A percentile compares a stretch with the other conserved stretches of the same genome.
Conservation (phyloP, 495 filamentous ascomycete species). For the Aspergillus sclerotioniger region DNA sequence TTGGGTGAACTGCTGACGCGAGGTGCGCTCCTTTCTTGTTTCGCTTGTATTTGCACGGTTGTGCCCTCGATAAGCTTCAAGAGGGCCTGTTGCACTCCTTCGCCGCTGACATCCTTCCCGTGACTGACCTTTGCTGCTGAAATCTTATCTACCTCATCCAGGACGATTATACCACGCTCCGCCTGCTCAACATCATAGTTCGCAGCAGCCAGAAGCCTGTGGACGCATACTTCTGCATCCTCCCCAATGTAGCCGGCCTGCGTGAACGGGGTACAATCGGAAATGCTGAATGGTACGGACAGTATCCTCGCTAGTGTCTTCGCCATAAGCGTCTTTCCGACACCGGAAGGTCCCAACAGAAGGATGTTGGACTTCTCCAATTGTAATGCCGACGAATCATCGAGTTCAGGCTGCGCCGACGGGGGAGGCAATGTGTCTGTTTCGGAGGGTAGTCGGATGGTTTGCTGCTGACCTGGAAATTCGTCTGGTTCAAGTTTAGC, state of each 20-base stretch:
- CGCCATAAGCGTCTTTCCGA: slow-evolving; percentile 94
- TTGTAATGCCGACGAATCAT: slow-evolving; percentile 63
- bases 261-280: slow-evolving; percentile 95
- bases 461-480: slow-evolving; percentile 68
- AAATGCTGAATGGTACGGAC: slow-evolving; percentile 95
- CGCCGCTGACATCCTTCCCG: slow-evolving; percentile 83
- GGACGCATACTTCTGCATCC: slow-evolving; percentile 90
- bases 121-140: slow-evolving; percentile 67
- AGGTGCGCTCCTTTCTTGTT: slow-evolving; percentile 64
- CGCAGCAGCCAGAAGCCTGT: slow-evolving; percentile 82
- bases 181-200: slow-evolving; percentile 84
- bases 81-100: slow-evolving; percentile 94
- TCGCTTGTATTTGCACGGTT: slow-evolving; percentile 79
- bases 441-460: slow-evolving; percentile 39
- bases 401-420: slow-evolving; percentile 36
- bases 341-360: slow-evolving; percentile 87
- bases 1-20: slow-evolving; percentile 45
- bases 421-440: slow-evolving; percentile 27
- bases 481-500: slow-evolving; percentile 59
- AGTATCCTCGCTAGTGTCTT: slow-evolving; percentile 76
- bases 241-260: slow-evolving; percentile 98
- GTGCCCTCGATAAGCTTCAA: slow-evolving; percentile 96
- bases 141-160: slow-evolving; percentile 97
- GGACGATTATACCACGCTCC: slow-evolving; percentile 88
- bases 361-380: slow-evolving; percentile 97